Percentiles rank a stretch among this genome's conserved stretches.
Conservation (phyloP, 2,329 filamentous ascomycete species). For the Monilinia aucupariae region DNA sequence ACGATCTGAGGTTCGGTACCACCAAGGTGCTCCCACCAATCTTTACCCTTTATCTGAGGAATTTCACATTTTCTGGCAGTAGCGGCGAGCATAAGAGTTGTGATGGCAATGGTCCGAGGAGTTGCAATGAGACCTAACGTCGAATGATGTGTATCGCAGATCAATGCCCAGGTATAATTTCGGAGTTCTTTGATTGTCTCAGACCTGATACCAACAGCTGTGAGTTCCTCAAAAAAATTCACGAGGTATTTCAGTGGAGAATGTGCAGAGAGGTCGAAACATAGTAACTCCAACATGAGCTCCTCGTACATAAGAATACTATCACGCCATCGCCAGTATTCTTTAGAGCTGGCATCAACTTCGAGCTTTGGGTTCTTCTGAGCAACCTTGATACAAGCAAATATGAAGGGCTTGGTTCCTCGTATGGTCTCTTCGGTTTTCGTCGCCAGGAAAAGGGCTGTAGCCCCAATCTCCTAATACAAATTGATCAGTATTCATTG, state of each 20-base stretch:
- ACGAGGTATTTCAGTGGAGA: slow-evolving; percentile 83
- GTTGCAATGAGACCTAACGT: slow-evolving; percentile 76
- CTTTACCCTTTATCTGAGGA: slow-evolving; percentile 62
- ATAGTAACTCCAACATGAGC: slow-evolving; percentile 81
- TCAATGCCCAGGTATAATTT: slow-evolving; percentile 87
- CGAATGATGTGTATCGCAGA: slow-evolving; percentile 85
- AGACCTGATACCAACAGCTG: slow-evolving; percentile 60
- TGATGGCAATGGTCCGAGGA: slow-evolving; percentile 75
- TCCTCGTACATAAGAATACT: slow-evolving; percentile 91
- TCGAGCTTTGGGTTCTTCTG: slow-evolving; percentile 88
- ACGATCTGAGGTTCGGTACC: slow-evolving; percentile 66
- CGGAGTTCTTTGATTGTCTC: slow-evolving; percentile 57
- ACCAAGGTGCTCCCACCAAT: slow-evolving; percentile 82
- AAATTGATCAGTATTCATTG: slow-evolving; percentile 6
- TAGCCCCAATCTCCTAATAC: slow-evolving; percentile 73
- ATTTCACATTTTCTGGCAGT: slow-evolving; percentile 69
- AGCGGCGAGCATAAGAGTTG: slow-evolving; percentile 80
- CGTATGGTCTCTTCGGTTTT: slow-evolving; percentile 97
- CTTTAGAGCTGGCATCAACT: slow-evolving; percentile 94
- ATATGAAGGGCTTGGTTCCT: slow-evolving; percentile 90
- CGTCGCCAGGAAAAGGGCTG: slow-evolving; percentile 86
- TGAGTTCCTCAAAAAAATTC: slow-evolving; percentile 69
- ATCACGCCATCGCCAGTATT: slow-evolving; percentile 97
- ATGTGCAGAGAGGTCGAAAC: slow-evolving; percentile 88
- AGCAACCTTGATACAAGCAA: slow-evolving; percentile 87